Percentiles rank a stretch among this genome's conserved stretches.
These are phyloP conservation scores for Fraxinus anomala DNA, from an alignment of 257 asterid genomes.

Conservation along the genomic window DNA sequence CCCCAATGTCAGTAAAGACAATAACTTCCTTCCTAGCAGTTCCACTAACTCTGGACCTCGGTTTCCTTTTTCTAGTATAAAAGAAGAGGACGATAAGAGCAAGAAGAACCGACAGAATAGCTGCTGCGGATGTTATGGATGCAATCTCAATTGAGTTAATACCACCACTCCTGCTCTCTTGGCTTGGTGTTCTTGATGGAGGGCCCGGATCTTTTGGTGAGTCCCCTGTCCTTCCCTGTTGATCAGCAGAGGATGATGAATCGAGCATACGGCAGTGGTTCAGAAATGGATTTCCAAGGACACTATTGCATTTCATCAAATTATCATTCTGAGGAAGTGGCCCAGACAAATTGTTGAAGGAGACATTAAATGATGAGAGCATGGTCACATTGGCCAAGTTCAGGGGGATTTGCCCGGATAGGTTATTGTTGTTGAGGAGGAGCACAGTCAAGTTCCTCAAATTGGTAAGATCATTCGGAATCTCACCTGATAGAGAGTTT, in stretches of 20 bases:
- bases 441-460: conserved; percentile 67
- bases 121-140: conserved; percentile 79
- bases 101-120: conserved; percentile 69
- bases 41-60: conserved; percentile 81
- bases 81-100: conserved; percentile 69
- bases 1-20: conserved; percentile 71
- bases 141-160: conserved; percentile 80
- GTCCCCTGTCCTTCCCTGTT: conserved; percentile 49
- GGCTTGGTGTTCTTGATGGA: conserved; percentile 39
- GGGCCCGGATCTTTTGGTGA: conserved; percentile 38
- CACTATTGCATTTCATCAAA: conserved; percentile 61
- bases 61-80: conserved; percentile 76
- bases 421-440: conserved; percentile 66
- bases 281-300: conserved; percentile 71
- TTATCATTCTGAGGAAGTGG: conserved; percentile 51
- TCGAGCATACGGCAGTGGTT: conserved; percentile 56
- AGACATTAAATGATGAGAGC: conserved; percentile 59
- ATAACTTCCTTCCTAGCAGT: conserved; percentile 76
- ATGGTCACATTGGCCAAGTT: conserved; percentile 51
- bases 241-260: conserved; percentile 50
- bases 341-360: conserved; percentile 84
- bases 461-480: conserved; percentile 61
- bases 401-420: conserved; percentile 73
- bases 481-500: conserved; percentile 66
- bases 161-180: conserved; percentile 32